Evolutionary conservation across 2,329 filamentous ascomycete genomes (phyloP).

Genomic region (Cercospora beticola): DNA sequence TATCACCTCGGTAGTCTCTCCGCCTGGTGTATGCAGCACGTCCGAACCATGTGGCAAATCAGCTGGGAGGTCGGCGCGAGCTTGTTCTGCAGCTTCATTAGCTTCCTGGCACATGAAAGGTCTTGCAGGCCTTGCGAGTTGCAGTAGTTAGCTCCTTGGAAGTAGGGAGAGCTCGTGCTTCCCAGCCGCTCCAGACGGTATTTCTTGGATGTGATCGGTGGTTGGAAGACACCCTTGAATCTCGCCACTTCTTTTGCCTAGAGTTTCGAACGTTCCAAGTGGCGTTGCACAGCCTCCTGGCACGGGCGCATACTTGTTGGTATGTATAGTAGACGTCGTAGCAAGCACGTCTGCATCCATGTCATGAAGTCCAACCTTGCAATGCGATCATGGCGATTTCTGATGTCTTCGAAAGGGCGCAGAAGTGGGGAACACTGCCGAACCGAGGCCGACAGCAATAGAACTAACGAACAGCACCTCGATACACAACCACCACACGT

Average conservation of each 20-base stretch:
- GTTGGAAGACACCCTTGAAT: no score
- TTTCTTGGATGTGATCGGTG: no score
- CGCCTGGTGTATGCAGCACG: background rate
- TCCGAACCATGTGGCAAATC: background rate
- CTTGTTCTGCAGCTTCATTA: background rate
- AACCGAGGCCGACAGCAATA: no score
- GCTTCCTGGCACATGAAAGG: background rate
- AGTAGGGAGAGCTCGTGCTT: no score
- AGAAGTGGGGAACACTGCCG: no score
- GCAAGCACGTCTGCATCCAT: background rate
- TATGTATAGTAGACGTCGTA: background rate
- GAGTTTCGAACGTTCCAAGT: no score
- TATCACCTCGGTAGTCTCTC: background rate
- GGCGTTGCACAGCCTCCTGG: background rate
- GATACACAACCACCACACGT: background rate
- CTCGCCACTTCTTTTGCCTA: no score
- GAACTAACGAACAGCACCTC: no score
- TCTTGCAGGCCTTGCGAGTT: background rate
- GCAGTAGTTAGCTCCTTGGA: no score
- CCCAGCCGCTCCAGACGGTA: no score
- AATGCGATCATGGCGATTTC: background rate
- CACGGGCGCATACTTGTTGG: no score
- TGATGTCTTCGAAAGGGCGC: background rate
- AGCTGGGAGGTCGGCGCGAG: background rate
- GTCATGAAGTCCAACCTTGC: background rate